Conservation (phyloP, 768 basidiomycete genomes). For the Amanita phalloides region DNA sequence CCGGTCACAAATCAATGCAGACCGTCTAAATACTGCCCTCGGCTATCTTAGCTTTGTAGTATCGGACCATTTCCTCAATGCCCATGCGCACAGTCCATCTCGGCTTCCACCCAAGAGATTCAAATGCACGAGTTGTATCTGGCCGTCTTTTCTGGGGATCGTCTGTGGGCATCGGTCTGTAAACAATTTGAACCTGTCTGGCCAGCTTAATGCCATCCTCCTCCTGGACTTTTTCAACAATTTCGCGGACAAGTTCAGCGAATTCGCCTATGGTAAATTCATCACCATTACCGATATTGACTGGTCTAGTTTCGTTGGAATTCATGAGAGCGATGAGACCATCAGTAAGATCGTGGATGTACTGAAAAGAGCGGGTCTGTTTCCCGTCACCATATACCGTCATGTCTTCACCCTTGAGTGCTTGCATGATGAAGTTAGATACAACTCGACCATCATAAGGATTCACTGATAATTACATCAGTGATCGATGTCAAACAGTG, state of each 20-base stretch:
- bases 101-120: slow-evolving; percentile 81
- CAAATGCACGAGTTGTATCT: slow-evolving; percentile 86
- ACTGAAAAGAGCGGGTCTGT: slow-evolving; percentile 95
- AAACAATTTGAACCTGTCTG: slow-evolving; percentile 54
- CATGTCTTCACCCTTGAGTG: slow-evolving; percentile 92
- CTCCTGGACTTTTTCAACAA: slow-evolving; percentile 87
- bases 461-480: slow-evolving; percentile 53
- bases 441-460: slow-evolving; percentile 96
- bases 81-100: slow-evolving; percentile 91
- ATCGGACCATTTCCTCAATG: slow-evolving; percentile 88
- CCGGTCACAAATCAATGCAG: not conserved
- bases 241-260: slow-evolving; percentile 83
- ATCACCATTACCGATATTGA: slow-evolving; percentile 93
- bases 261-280: slow-evolving; percentile 96
- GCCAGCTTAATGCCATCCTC: slow-evolving; percentile 54
- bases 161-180: slow-evolving; percentile 78
- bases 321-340: slow-evolving; percentile 94
- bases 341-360: slow-evolving; percentile 95
- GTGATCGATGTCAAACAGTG: no score
- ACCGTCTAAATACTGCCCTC: slow-evolving; percentile 61
- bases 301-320: slow-evolving; percentile 83
- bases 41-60: slow-evolving; percentile 84
- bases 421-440: slow-evolving; percentile 98
- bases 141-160: slow-evolving; percentile 93
- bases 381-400: slow-evolving; percentile 92